A percentile compares a stretch with the other conserved stretches of the same genome.
These are phyloP conservation scores for Fusarium albosuccineum DNA, from an alignment of 2,329 filamentous ascomycete genomes.

Conservation along the genomic window DNA sequence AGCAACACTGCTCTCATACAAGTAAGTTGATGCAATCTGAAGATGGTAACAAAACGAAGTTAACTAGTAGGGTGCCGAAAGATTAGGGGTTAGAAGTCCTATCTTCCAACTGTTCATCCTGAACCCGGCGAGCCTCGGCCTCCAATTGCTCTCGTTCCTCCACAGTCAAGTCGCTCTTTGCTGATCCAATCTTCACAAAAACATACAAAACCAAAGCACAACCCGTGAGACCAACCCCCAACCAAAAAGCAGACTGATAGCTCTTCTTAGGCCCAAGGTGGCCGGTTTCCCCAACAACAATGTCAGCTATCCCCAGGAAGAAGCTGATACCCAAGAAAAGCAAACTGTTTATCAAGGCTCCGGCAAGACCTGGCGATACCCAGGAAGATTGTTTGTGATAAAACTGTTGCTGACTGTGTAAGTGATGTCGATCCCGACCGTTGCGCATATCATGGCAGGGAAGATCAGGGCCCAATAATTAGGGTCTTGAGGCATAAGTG, in stretches of 20 bases:
- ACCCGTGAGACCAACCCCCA: conserved; percentile 40
- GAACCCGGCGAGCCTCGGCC: conserved; percentile 17
- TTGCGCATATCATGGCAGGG: conserved; percentile 70
- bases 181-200: conserved; percentile 43
- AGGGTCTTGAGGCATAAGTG: conserved; percentile 64
- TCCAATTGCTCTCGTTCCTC: conserved; percentile 44
- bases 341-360: conserved; percentile 72
- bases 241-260: conserved; percentile 46
- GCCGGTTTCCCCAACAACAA: conserved; percentile 59
- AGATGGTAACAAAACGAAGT: neutral
- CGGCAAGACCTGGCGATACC: conserved; percentile 73
- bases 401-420: conserved; percentile 77
- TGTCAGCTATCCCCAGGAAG: conserved; percentile 73
- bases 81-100: neutral
- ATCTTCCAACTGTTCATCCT: neutral
- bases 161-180: conserved; percentile 46
- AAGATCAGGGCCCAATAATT: conserved; percentile 76
- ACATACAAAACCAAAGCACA: conserved; percentile 38
- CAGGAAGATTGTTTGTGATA: conserved; percentile 72
- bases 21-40: neutral
- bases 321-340: conserved; percentile 74
- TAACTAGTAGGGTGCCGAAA: neutral
- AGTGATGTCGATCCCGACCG: conserved; percentile 74
- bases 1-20: neutral
- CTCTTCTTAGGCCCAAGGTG: conserved; percentile 52